Conservation (phyloP, 768 basidiomycete genomes). For the Amanita pseudoporphyria region DNA sequence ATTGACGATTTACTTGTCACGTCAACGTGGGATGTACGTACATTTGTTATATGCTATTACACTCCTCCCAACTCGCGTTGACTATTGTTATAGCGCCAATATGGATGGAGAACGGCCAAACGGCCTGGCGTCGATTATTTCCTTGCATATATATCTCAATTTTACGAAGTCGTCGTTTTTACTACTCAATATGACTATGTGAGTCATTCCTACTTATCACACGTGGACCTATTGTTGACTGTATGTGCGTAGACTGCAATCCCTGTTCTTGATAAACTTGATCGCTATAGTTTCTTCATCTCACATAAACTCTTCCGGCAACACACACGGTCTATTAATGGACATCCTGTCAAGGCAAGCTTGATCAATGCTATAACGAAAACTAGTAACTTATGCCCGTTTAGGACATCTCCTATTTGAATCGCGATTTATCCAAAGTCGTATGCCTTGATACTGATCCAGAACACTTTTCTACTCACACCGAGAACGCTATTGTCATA, state of each 20-base stretch:
- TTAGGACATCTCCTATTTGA: constrained; percentile 88
- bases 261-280: constrained; percentile 87
- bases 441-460: constrained; percentile 78
- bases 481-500: constrained; percentile 80
- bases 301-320: constrained; percentile 90
- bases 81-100: constrained; percentile 50
- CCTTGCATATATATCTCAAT: constrained; percentile 93
- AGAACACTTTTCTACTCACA: constrained; percentile 70
- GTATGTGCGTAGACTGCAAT: constrained; percentile 60
- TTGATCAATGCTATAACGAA: not conserved
- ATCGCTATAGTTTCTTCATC: constrained; percentile 86
- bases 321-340: constrained; percentile 74
- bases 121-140: constrained; percentile 98
- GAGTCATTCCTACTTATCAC: constrained; percentile 21
- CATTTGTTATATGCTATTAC: not conserved
- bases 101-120: constrained; percentile 97
- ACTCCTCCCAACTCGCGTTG: not conserved
- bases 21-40: constrained; percentile 92
- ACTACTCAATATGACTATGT: constrained; percentile 87
- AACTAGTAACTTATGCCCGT: not conserved
- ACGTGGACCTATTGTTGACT: constrained; percentile 1
- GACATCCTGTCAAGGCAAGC: constrained; percentile 74
- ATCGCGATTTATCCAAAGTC: constrained; percentile 88
- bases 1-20: constrained; percentile 88
- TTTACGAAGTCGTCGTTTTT: constrained; percentile 97